Base-by-base conservation (phyloP, 306 rosid species). In the Potentilla sterilis region DNA sequence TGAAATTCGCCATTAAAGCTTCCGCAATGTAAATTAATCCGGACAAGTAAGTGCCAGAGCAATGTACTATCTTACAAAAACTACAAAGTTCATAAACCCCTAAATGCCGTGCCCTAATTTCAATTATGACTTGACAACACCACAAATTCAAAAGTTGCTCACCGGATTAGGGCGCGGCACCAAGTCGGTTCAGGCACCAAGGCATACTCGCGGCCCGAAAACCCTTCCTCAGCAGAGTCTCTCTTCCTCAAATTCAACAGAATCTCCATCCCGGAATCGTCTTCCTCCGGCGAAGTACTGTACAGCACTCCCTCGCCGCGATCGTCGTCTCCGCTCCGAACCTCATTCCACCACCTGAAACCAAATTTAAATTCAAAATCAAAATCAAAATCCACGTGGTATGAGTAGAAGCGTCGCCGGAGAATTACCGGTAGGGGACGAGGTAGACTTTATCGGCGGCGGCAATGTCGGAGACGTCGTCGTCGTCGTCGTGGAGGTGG, bases 281-380 rank as follows among this genome's bases (percentile, higher is more conserved):
- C 66, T 42, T 78, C 75, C 38, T 80, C 63, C 24, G 80, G 79
- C 57, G 71, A 47, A 9, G 84, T 96, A 10, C 83, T 41, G 64
- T 89, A 93, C 70, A 88, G 14, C 21, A 93, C 89, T 35, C 93
- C 88, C 62, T 78, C 96, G 8, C 47, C 67, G 24, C 51, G 72
- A 75, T 89, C 87, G 13, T 57, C 86, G 22, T 57, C 85, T 24
- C 75, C 88, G 32, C 43, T 69, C 48, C 85, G 84, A 41, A 77
- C 88, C 69, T 89, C 93, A 68, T 76, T 71, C 98, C 89, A 89
- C 96, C 97, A 91, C 86, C 98, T 93, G 86, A 77, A 88, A 32
- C 10, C 57, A 75, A 73, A 6, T 8, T 21, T 4, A 42, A 32
- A 58, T 2, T 37, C 40, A 37, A 37, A 37, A 37, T 37, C 40